A percentile compares a stretch with the other conserved stretches of the same genome.
These are phyloP conservation scores for Poa pratensis DNA, from an alignment of 176 grass and related monocot species.

Conservation along the genomic window DNA sequence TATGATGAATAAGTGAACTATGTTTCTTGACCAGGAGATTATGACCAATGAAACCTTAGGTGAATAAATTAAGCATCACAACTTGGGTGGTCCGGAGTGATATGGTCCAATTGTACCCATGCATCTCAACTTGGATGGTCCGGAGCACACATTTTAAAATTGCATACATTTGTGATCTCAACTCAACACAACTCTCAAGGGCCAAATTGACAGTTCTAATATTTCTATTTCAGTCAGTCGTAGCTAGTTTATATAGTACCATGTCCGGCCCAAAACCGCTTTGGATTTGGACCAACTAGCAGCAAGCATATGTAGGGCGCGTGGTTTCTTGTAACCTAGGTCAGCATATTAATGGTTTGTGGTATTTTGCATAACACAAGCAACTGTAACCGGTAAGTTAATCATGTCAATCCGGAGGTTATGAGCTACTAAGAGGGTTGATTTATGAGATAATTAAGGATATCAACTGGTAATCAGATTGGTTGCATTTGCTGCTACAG, in stretches of 20 bases:
- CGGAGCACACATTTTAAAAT: neutral
- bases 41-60: neutral
- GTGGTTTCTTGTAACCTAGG: neutral
- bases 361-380: too few species aligned
- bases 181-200: neutral
- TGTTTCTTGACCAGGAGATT: constrained; percentile 31
- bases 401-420: too few species aligned
- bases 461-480: neutral
- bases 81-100: constrained; percentile 10
- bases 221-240: neutral
- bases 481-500: neutral
- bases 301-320: neutral
- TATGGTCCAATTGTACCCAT: neutral
- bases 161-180: neutral
- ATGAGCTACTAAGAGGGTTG: neutral
- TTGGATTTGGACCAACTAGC: neutral
- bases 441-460: neutral
- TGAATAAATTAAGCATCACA: constrained; percentile 24
- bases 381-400: too few species aligned
- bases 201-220: neutral
- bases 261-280: neutral
- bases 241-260: too few species aligned
- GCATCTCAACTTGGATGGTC: neutral
- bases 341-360: neutral
- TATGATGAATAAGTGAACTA: neutral